Evolutionary conservation across 164 flowering plant genomes (phyloP).

Genomic region (Umbellularia californica): DNA sequence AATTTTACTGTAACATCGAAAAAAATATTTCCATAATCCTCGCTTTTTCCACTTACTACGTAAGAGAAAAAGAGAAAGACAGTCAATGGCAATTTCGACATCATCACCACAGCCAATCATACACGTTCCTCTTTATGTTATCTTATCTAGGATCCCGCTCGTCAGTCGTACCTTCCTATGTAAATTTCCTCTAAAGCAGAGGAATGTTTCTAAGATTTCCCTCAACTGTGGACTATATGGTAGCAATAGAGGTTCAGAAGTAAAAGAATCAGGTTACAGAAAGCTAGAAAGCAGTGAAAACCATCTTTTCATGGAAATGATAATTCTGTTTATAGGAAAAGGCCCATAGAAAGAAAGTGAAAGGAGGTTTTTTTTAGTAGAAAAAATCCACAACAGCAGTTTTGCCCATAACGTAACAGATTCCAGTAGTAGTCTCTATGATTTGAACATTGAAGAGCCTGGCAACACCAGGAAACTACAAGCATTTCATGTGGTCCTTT

Average conservation of each 20-base stretch:
- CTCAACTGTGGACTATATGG: no score
- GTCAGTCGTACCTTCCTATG: not conserved
- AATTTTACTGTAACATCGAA: no score
- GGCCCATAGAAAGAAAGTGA: not conserved
- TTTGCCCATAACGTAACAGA: conserved; percentile 62
- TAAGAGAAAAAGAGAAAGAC: no score
- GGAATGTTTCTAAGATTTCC: not conserved
- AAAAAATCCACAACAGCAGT: conserved; percentile 9
- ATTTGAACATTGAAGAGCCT: conserved; percentile 16
- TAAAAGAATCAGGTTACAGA: no score
- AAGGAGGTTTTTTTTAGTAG: not conserved
- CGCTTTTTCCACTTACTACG: no score
- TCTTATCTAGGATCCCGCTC: no score
- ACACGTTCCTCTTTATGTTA: no score
- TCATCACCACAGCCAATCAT: no score
- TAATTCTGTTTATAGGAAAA: not conserved
- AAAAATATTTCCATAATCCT: no score
- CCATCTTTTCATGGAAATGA: not conserved
- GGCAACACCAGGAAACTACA: conserved; percentile 50
- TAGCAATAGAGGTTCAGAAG: no score
- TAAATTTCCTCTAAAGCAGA: not conserved
- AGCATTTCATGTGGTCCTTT: conserved; percentile 49
- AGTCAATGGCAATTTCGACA: no score
- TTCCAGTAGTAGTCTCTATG: conserved; percentile 38
- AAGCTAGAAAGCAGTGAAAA: no score